Evolutionary conservation across 2,329 filamentous ascomycete species (phyloP).

Genomic region (Epichloe sylvatica): DNA sequence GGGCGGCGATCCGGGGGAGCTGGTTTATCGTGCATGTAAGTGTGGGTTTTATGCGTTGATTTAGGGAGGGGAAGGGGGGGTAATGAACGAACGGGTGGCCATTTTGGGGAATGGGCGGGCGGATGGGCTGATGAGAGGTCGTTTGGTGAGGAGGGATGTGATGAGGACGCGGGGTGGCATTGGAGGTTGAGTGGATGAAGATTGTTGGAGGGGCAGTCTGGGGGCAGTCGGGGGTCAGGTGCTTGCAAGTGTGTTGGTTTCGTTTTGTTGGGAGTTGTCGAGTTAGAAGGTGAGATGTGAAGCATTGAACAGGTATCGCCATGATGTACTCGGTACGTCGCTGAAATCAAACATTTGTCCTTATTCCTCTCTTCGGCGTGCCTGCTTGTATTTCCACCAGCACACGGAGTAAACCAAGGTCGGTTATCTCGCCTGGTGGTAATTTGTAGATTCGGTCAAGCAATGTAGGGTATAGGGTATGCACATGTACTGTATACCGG

Average conservation of each 20-base stretch:
- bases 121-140: neutral
- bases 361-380: no score
- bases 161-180: conserved; percentile 6
- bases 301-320: no score
- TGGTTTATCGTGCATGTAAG: neutral
- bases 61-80: neutral
- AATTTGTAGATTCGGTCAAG: neutral
- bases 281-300: no score
- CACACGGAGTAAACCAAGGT: no score
- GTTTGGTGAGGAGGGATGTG: neutral
- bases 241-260: no score
- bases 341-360: no score
- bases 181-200: neutral
- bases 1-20: conserved; percentile 41
- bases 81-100: conserved; percentile 9
- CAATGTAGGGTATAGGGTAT: neutral
- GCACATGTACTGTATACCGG: neutral
- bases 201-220: neutral
- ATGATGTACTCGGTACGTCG: no score
- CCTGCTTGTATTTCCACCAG: no score
- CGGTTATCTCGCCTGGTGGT: no score
- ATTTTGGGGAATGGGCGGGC: conserved; percentile 9
- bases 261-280: no score
- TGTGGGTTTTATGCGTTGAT: neutral
- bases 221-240: no score